A percentile compares a stretch with the other conserved stretches of the same genome.
phyloP scores from a whole-genome alignment of 2,329 filamentous ascomycete species.

The Furcasterigmium furcatum region DNA sequence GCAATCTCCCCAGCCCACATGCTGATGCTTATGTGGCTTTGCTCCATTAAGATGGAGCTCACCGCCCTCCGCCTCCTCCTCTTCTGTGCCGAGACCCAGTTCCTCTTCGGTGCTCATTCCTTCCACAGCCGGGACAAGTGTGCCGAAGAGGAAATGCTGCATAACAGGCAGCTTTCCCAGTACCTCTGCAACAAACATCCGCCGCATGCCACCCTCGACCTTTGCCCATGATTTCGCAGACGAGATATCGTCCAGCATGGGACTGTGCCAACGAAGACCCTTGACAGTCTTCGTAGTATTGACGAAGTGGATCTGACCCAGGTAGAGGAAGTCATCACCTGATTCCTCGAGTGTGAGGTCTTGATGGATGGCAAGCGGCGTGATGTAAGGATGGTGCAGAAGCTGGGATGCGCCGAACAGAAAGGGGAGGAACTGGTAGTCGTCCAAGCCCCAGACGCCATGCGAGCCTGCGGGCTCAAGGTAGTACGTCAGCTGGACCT shows the following conservation, averaged over 20 bases:
- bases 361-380: conserved; percentile 80
- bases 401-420: conserved; percentile 92
- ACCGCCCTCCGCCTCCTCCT: conserved; percentile 50
- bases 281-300: conserved; percentile 96
- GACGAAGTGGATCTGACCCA: conserved; percentile 90
- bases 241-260: conserved; percentile 97
- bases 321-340: conserved; percentile 78
- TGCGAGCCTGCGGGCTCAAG: conserved; percentile 95
- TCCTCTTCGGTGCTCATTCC: conserved; percentile 72
- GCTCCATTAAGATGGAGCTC: conserved; percentile 57
- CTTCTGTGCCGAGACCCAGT: conserved; percentile 39
- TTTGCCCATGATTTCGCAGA: conserved; percentile 87
- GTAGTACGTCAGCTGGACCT: conserved; percentile 88
- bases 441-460: conserved; percentile 95
- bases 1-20: conserved; percentile 85
- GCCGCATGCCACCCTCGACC: conserved; percentile 90
- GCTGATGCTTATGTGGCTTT: conserved; percentile 68
- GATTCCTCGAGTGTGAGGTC: conserved; percentile 84
- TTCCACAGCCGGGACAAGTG: conserved; percentile 72
- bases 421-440: conserved; percentile 96
- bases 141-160: conserved; percentile 97
- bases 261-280: conserved; percentile 91
- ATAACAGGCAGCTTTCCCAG: conserved; percentile 92
- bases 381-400: conserved; percentile 78
- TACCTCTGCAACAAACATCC: conserved; percentile 95